Evolutionary conservation across 257 asterid species (phyloP).

Genomic region (Phtheirospermum japonicum): DNA sequence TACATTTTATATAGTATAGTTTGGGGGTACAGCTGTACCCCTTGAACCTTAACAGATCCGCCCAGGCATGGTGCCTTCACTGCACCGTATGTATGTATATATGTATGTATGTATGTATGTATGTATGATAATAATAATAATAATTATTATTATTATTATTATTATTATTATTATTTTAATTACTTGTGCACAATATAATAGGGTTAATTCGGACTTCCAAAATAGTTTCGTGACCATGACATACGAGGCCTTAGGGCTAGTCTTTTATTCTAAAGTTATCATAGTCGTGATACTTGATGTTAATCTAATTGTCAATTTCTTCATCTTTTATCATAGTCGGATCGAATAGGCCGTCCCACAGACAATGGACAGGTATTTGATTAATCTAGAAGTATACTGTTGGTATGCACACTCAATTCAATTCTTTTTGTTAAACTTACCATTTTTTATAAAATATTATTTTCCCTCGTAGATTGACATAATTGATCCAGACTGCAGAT

Average conservation of each 20-base stretch:
- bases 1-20: no score
- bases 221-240: slow-evolving; percentile 16
- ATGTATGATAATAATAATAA: no score
- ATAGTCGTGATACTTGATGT: background rate
- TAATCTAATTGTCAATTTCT: background rate
- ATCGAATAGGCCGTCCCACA: slow-evolving; percentile 79
- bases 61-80: no score
- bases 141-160: no score
- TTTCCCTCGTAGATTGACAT: slow-evolving; percentile 58
- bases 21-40: no score
- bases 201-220: background rate
- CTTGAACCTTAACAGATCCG: no score
- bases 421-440: background rate
- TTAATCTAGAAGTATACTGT: slow-evolving; percentile 14
- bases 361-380: slow-evolving; percentile 71
- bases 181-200: background rate
- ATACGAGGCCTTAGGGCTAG: background rate
- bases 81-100: no score
- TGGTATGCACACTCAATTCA: background rate
- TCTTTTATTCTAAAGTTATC: slow-evolving; percentile 5
- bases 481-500: slow-evolving; percentile 81
- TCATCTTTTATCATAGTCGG: slow-evolving; percentile 45
- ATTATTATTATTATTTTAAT: background rate
- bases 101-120: no score
- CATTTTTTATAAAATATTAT: slow-evolving; percentile 6